Evolutionary conservation across 1,284 basidiomycete genomes (phyloP), one percentile per base, ranked within the genome.

Genomic region (Cryptococcus sp.): DNA sequence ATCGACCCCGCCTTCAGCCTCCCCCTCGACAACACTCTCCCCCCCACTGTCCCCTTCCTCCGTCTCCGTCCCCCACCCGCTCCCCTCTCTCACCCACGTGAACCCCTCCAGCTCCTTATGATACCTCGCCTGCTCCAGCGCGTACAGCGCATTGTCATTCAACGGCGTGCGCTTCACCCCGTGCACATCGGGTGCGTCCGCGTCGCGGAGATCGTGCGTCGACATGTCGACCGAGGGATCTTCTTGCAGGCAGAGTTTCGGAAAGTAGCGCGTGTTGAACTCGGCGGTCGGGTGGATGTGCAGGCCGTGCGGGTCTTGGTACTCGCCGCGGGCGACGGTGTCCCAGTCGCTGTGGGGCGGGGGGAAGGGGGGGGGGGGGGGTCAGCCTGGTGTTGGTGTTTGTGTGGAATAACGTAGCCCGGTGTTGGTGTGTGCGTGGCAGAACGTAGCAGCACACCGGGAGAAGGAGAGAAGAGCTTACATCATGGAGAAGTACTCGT

Each of bases 401-500:
- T 13, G 4, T 23, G 28, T 33, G 28, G 28, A 9, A 28, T 18
- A 28, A 40, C 23, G 20, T n/a, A 33, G 28, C 28, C 9, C 40
- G 24, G 4, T 35, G 24, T 13, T n/a, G 33, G 35, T 44, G 16
- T 28, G 4, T 13, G 4, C n/a, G 28, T 33, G 28, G 28, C 2
- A 28, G 15, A 28, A 40, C 23, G 20, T n/a, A n/a, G n/a, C n/a
- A n/a, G n/a, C n/a, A n/a, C n/a, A n/a, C n/a, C n/a, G n/a, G 35
- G 8, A 5, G 28, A 9, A 33, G 28, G 28, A 9, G 28, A 9
- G 28, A 33, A 9, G 21, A 11, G 13, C 87, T 63, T 70, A 91
- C 87, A 97, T 93, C 87, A 92, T 91, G 33, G 87, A 87, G 79
- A 97, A 97, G 79, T 97, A 98, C 13, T 90, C 90, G 79, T 96